Conservation (phyloP, 2,329 filamentous ascomycete genomes). For the Aspergillus sp. region DNA sequence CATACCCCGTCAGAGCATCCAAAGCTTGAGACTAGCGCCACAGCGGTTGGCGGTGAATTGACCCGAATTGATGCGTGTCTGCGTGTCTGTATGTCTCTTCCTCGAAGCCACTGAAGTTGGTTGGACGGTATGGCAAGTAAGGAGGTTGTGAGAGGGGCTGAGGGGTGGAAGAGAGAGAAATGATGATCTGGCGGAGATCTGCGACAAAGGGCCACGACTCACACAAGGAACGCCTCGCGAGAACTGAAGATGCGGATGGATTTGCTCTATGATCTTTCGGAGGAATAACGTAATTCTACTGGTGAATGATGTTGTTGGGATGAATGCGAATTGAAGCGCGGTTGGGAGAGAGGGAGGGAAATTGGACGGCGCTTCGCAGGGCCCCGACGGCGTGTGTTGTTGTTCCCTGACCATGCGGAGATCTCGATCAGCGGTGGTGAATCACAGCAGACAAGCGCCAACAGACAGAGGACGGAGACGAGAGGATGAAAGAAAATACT, state of each 20-base stretch:
- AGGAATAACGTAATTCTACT: not conserved
- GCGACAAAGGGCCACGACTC: constrained; percentile 20
- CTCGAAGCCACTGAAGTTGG: constrained; percentile 4
- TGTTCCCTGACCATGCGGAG: too few relatives aligned
- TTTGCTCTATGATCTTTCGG: not conserved
- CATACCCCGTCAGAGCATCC: constrained; percentile 4
- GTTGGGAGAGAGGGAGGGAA: too few relatives aligned
- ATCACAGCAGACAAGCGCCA: too few relatives aligned
- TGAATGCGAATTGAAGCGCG: too few relatives aligned
- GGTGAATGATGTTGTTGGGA: not conserved
- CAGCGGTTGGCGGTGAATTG: not conserved
- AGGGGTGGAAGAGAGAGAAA: constrained; percentile 20
- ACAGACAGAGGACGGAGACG: too few relatives aligned
- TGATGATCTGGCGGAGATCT: constrained; percentile 19
- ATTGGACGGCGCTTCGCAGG: too few relatives aligned
- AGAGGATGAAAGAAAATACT: too few relatives aligned
- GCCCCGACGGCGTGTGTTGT: too few relatives aligned
- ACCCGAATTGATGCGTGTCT: not conserved
- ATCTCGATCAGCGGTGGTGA: too few relatives aligned
- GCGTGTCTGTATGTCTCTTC: not conserved
- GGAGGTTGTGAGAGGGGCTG: constrained; percentile 29
- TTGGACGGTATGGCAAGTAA: constrained; percentile 30
- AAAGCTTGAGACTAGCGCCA: constrained; percentile 3
- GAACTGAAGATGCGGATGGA: constrained; percentile 3
- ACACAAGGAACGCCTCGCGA: constrained; percentile 33